A percentile compares a stretch with the other conserved stretches of the same genome.
These are phyloP conservation scores for Logfia minima DNA, from an alignment of 129 eudicot species.

Conservation along the genomic window DNA sequence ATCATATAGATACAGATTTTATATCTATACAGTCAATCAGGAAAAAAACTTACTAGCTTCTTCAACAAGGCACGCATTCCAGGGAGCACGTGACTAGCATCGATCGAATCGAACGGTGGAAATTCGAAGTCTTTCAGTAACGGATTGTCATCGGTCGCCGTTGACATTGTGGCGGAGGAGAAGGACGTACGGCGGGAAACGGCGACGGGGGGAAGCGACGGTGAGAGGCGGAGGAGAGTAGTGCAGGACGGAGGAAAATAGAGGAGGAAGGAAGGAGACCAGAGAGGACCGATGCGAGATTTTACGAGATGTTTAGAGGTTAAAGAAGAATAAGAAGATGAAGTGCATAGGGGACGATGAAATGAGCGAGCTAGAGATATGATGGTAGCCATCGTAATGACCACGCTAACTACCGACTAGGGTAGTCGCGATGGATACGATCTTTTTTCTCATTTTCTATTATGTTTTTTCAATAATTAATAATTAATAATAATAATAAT, in stretches of 20 bases:
- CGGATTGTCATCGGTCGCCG: conserved; percentile 42
- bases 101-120: conserved; percentile 81
- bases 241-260: conserved; percentile 17
- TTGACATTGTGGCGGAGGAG: conserved; percentile 38
- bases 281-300: conserved; percentile 67
- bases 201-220: not conserved
- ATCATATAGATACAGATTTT: not conserved
- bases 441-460: conserved; percentile 24
- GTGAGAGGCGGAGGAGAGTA: conserved; percentile 14
- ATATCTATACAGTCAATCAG: not conserved
- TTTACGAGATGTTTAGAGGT: conserved; percentile 41
- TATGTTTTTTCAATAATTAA: too few relatives aligned
- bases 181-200: not conserved
- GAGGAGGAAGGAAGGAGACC: conserved; percentile 58
- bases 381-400: conserved; percentile 47
- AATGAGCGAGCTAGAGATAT: conserved; percentile 48
- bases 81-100: conserved; percentile 76
- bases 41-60: conserved; percentile 51
- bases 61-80: conserved; percentile 78
- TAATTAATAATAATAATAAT: too few relatives aligned
- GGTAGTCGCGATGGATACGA: conserved; percentile 22
- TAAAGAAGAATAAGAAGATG: not conserved
- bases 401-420: conserved; percentile 1
- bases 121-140: conserved; percentile 66
- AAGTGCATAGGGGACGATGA: conserved; percentile 41